Percentiles rank a stretch among this genome's conserved stretches.
Conservation (phyloP, 345 rosid genomes). For the Populus ilicifolia region DNA sequence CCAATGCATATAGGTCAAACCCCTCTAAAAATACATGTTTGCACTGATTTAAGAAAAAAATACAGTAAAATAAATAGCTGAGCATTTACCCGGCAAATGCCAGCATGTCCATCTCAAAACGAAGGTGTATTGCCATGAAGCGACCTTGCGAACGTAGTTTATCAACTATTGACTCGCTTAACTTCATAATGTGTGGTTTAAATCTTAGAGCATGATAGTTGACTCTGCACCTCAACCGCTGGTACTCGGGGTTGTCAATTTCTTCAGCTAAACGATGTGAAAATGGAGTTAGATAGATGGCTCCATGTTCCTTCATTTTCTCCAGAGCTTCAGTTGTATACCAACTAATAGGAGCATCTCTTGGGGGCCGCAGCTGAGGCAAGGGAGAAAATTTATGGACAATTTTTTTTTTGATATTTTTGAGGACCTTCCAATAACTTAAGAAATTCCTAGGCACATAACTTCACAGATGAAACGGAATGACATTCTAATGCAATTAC, state of each 20-base stretch:
- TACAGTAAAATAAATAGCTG: conserved; percentile 3
- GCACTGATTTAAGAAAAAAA: neutral
- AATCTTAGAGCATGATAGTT: conserved; percentile 95
- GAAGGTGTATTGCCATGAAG: conserved; percentile 99
- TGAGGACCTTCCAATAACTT: neutral
- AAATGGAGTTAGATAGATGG: conserved; percentile 94
- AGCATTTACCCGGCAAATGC: conserved; percentile 92
- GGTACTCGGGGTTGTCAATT: conserved; percentile 84
- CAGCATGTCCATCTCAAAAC: conserved; percentile 99
- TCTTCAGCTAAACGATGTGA: conserved; percentile 98
- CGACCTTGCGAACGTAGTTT: conserved; percentile 95
- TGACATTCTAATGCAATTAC: conserved; percentile 28
- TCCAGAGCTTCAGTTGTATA: conserved; percentile 71
- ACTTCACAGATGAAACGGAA: neutral
- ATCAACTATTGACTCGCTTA: conserved; percentile 86
- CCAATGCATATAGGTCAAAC: neutral
- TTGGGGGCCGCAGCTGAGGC: conserved; percentile 71
- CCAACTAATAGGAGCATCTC: conserved; percentile 96
- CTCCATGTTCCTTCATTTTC: conserved; percentile 91
- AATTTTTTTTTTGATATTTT: neutral
- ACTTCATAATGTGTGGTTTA: conserved; percentile 89
- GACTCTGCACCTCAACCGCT: conserved; percentile 94
- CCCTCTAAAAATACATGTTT: neutral
- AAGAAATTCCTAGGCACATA: neutral
- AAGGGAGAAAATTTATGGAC: neutral